Base-by-base conservation (phyloP, 2,329 filamentous ascomycete species). In the Xenosphaeropsis pyriputrescens region DNA sequence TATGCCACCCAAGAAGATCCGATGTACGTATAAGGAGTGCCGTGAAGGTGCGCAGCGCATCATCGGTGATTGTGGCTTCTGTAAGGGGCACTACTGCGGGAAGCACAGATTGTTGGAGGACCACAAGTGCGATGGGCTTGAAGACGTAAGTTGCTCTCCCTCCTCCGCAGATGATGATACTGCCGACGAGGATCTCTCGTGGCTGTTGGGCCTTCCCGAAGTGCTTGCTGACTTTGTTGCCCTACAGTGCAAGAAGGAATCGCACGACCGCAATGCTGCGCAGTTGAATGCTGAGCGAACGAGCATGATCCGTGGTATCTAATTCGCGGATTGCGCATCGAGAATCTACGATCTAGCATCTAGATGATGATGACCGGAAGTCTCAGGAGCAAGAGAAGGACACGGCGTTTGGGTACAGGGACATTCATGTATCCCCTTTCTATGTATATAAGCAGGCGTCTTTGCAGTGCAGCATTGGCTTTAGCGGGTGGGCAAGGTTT, bases 51-150 rank as follows among this genome's bases (percentile, higher is more conserved):
- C 86, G 13, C 88, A 95, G 61, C 80, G 85, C 47, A 95, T 98
- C 53, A 84, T 95, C 42, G 91, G 91, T 39, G 89, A 96, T 65
- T 98, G 91, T 63, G 80, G 78, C 43, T 96, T 96, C 68, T 98
- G 91, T 67, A 70, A 80, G 39, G 86, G 88, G 34, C 84, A 93
- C 58, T 96, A 85, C 68, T 98, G 91, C 63, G 85, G 85, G 51
- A 93, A 86, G 66, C 91, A 98, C 63, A 74, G 91, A 40, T 72
- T 96, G 63, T 63, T 96, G 46, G 91, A 98, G 62, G 84, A 89
- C 50, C 91, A 98, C 65, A 85, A 85, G 64, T 98, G 91, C 65
- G 76, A 74, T 46, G 86, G 86, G 31, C 68, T 98, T 40, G 91
- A 96, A 67, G 84, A 94, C 63, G 76, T 80, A 66, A 65, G 76